Evolutionary conservation across 2,329 filamentous ascomycete species (phyloP), one percentile per base, ranked within the genome.

Genomic region (Penicillium sp.): DNA sequence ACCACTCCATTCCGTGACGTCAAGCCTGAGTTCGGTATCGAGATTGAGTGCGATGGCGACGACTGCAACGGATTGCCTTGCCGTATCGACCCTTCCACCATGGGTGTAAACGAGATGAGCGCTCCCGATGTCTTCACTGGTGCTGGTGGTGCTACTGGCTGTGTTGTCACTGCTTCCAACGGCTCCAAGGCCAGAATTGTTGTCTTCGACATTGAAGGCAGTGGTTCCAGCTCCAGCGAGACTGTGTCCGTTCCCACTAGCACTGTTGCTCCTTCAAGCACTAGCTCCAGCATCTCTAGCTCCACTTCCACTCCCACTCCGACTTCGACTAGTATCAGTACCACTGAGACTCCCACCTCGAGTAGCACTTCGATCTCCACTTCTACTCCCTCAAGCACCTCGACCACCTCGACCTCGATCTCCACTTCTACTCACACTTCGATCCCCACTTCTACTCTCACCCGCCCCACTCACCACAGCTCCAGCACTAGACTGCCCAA

Each of bases 51-150:
- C 70, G 81, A 83, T 7, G 81, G 82, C 31, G 82, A 80, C 24
- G 76, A 81, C 55, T 93, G 90, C 78, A 86, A 86, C 66, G 89
- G 89, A 14, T 76, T 90, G n/a, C 90, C 90, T 9, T 93, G 90
- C 77, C 80, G 81, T 58, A 90, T 91, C 63, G 83, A 90, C 64
- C 86, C 88, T 6, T 76, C 79, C 24, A 76, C 79, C 55, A 77
- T 83, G 48, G 77, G 70, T 10, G 79, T 86, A 53, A 86, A 85
- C 52, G 80, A 81, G 43, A 84, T 92, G 55, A 79, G 74, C 9
- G 88, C 87, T 66, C 44, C 55, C 8, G 73, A 80, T 19, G 73
- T 80, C 21, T 77, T 83, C 39, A 74, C 75, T 16, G 89, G 90
- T 50, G 90, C 89, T 16, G 89, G 89, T 29, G 86, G 83, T 64